A percentile compares a stretch with the other conserved stretches of the same genome.
Evolutionary conservation across 371 early-diverging fungal genomes (phyloP).

Genomic region (Actinomucor elegans): DNA sequence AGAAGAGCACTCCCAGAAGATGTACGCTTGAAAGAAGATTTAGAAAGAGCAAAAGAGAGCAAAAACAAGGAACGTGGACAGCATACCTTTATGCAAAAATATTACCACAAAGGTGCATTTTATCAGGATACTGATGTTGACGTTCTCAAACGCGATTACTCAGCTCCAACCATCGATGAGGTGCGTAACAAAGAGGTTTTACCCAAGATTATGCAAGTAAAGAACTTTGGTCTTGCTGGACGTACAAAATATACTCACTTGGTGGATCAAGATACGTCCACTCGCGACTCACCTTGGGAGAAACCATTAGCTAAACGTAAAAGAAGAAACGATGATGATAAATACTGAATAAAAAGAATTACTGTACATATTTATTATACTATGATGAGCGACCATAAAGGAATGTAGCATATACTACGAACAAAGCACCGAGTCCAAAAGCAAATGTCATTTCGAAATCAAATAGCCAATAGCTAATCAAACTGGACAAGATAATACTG

Average conservation of each 20-base stretch:
- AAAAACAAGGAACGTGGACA: constrained; percentile 53
- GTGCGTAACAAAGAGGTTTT: constrained; percentile 62
- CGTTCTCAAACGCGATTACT: constrained; percentile 68
- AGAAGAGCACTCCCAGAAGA: constrained; percentile 83
- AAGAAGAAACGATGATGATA: constrained; percentile 16
- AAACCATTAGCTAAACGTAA: constrained; percentile 28
- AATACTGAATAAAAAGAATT: not conserved
- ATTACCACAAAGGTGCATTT: constrained; percentile 89
- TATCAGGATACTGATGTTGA: constrained; percentile 66
- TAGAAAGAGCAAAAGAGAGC: constrained; percentile 57
- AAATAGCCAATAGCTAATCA: constrained; percentile 71
- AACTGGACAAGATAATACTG: constrained; percentile 86
- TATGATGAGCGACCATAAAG: constrained; percentile 50
- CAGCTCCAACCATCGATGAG: constrained; percentile 79
- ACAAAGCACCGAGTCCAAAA: constrained; percentile 69
- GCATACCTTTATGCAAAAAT: constrained; percentile 73
- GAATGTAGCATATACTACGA: constrained; percentile 75
- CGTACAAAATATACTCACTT: constrained; percentile 90
- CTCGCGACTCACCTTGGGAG: constrained; percentile 37
- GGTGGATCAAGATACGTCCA: constrained; percentile 80
- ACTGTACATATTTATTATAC: not conserved
- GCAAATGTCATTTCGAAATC: constrained; percentile 55
- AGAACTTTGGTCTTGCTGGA: constrained; percentile 86
- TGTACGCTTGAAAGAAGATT: constrained; percentile 67
- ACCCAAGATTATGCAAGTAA: constrained; percentile 89